These are phyloP conservation scores for Aspergillus incahuasiensis DNA, from an alignment of 495 filamentous ascomycete genomes.

Conservation along the genomic window DNA sequence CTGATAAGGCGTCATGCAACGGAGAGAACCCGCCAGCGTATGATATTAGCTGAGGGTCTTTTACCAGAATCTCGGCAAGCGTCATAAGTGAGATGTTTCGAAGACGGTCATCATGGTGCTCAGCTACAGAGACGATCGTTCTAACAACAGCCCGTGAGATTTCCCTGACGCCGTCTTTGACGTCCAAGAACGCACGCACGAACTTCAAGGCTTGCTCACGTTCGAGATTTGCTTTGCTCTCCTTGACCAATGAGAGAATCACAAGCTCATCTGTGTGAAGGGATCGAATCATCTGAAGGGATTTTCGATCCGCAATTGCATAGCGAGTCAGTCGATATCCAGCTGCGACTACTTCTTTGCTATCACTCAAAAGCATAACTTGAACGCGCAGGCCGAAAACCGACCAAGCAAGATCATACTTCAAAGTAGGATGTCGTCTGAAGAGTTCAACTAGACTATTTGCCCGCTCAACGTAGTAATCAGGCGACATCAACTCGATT, in stretches of 20 bases:
- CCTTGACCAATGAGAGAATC: slow-evolving; percentile 86
- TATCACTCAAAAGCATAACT: slow-evolving; percentile 90
- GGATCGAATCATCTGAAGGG: slow-evolving; percentile 78
- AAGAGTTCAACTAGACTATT: slow-evolving; percentile 91
- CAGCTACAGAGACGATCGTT: slow-evolving; percentile 83
- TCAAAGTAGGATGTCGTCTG: slow-evolving; percentile 85
- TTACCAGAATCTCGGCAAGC: slow-evolving; percentile 82
- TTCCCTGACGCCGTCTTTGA: slow-evolving; percentile 87
- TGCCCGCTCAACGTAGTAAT: slow-evolving; percentile 90
- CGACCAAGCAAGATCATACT: slow-evolving; percentile 93
- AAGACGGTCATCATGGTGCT: slow-evolving; percentile 82
- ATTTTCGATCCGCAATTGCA: slow-evolving; percentile 86
- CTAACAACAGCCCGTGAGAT: slow-evolving; percentile 81
- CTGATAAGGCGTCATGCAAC: slow-evolving; percentile 78
- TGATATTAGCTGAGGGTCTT: slow-evolving; percentile 72
- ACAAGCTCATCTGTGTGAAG: slow-evolving; percentile 91
- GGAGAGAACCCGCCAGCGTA: slow-evolving; percentile 76
- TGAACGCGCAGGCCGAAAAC: slow-evolving; percentile 91
- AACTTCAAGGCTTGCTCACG: slow-evolving; percentile 97
- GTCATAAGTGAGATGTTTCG: slow-evolving; percentile 88
- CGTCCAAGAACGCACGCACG: slow-evolving; percentile 89
- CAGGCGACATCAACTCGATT: slow-evolving; percentile 76
- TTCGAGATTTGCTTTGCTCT: slow-evolving; percentile 92
- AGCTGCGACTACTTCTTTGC: slow-evolving; percentile 90
- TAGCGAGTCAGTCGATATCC: slow-evolving; percentile 91